phyloP scores from a whole-genome alignment of 2,329 filamentous ascomycete species.

The Ceratocystis harringtonii region DNA sequence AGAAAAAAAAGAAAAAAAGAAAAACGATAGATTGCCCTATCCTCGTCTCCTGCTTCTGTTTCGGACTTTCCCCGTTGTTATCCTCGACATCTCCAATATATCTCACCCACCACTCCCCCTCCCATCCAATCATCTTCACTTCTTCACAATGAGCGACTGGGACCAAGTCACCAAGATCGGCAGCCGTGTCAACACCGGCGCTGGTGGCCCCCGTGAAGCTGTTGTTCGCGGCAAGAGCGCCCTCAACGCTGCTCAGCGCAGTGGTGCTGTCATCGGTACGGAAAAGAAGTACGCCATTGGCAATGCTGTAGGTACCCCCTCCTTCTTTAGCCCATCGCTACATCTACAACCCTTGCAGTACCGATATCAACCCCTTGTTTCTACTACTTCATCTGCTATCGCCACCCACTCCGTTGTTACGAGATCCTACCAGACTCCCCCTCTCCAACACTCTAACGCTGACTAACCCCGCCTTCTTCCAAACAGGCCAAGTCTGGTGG shows the following conservation, averaged over 20 bases:
- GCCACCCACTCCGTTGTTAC: not conserved
- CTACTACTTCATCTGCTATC: not conserved
- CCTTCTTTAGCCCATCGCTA: not conserved
- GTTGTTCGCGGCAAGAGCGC: slow-evolving; percentile 71
- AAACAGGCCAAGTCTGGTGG: slow-evolving; percentile 21
- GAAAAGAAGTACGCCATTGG: slow-evolving; percentile 79
- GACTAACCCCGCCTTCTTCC: slow-evolving; percentile 23
- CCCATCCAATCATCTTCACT: slow-evolving; percentile 1
- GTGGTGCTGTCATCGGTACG: slow-evolving; percentile 59
- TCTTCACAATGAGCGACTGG: slow-evolving; percentile 63
- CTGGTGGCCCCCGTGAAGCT: slow-evolving; percentile 57
- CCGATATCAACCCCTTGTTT: not conserved
- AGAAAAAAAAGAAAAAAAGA: not conserved
- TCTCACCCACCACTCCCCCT: not conserved
- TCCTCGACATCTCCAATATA: not conserved
- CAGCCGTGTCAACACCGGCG: slow-evolving; percentile 59
- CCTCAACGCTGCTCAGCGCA: slow-evolving; percentile 78
- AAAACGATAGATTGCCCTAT: not conserved
- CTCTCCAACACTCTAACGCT: not conserved
- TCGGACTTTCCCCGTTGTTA: not conserved
- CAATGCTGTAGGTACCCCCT: slow-evolving; percentile 53
- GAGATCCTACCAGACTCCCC: not conserved
- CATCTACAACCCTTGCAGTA: not conserved
- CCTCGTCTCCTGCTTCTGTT: not conserved
- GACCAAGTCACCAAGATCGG: slow-evolving; percentile 85